phyloP scores from a whole-genome alignment of 2,329 filamentous ascomycete genomes.

The Stenocarpella maydis region DNA sequence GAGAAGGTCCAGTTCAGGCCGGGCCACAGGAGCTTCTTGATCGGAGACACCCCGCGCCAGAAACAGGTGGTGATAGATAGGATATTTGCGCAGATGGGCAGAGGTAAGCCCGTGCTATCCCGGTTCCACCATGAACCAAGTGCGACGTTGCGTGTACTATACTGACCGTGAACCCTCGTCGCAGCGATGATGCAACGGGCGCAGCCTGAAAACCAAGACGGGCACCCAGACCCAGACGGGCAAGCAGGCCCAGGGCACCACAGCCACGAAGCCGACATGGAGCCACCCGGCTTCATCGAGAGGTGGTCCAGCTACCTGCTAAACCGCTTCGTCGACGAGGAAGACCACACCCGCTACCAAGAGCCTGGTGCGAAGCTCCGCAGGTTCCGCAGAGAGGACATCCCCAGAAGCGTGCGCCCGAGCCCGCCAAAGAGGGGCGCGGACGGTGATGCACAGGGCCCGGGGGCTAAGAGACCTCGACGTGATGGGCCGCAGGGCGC shows the following conservation, averaged over 20 bases:
- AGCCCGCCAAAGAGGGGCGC: not conserved
- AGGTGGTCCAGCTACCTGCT: slow-evolving; percentile 1
- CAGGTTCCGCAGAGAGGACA: slow-evolving; percentile 4
- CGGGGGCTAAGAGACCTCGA: not conserved
- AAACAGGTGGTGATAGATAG: slow-evolving; percentile 39
- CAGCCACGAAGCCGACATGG: not conserved
- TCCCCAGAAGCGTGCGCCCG: slow-evolving; percentile 13
- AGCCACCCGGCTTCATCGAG: not conserved
- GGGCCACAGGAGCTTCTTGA: slow-evolving; percentile 46
- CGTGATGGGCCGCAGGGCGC: not conserved
- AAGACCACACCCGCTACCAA: not conserved
- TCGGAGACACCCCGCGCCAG: slow-evolving; percentile 51
- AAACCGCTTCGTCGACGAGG: not conserved
- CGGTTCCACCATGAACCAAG: no score
- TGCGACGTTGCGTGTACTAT: not conserved
- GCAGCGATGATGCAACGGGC: slow-evolving; percentile 17
- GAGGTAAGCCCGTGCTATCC: slow-evolving; percentile 25
- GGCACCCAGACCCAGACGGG: not conserved
- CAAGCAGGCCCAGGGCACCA: no score
- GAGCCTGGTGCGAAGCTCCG: slow-evolving; percentile 26
- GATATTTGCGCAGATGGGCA: slow-evolving; percentile 34
- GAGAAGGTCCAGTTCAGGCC: slow-evolving; percentile 39
- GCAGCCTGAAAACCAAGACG: not conserved
- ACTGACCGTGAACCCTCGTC: slow-evolving; percentile 1
- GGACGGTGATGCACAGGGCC: not conserved